phyloP scores from a whole-genome alignment of 768 basidiomycete species.

The Naematelia encephala region DNA sequence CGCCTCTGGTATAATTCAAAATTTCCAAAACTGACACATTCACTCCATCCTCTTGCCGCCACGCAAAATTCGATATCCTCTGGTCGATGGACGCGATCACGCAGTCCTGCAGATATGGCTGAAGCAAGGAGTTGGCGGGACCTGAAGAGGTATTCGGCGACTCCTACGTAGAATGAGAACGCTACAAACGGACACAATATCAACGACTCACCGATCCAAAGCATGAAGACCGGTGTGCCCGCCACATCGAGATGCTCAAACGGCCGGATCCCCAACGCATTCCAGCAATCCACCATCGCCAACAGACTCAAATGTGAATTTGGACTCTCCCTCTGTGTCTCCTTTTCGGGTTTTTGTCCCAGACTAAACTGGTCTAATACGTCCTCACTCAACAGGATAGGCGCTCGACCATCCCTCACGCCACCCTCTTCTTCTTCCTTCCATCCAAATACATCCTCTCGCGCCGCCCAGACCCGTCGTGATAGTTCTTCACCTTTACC shows the following conservation, averaged over 20 bases:
- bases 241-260: constrained; percentile 88
- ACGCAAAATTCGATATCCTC: constrained; percentile 94
- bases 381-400: constrained; percentile 78
- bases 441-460: constrained; percentile 70
- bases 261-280: constrained; percentile 76
- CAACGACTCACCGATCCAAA: constrained; percentile 68
- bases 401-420: constrained; percentile 36
- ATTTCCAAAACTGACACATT: constrained; percentile 85
- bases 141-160: constrained; percentile 91
- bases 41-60: constrained; percentile 91
- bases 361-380: constrained; percentile 87
- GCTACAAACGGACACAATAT: not conserved
- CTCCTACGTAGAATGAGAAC: constrained; percentile 52
- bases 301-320: constrained; percentile 92
- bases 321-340: constrained; percentile 42
- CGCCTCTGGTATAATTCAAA: constrained; percentile 81
- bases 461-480: constrained; percentile 68
- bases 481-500: constrained; percentile 59
- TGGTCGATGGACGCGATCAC: constrained; percentile 72
- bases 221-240: constrained; percentile 90
- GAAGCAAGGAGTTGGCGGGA: constrained; percentile 61
- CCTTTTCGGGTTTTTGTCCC: constrained; percentile 53
- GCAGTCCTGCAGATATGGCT: constrained; percentile 70
- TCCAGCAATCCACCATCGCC: constrained; percentile 99
- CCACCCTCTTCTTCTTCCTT: constrained; percentile 35